Evolutionary conservation across 2,329 filamentous ascomycete species (phyloP).

Genomic region (Xylariaceae sp.): DNA sequence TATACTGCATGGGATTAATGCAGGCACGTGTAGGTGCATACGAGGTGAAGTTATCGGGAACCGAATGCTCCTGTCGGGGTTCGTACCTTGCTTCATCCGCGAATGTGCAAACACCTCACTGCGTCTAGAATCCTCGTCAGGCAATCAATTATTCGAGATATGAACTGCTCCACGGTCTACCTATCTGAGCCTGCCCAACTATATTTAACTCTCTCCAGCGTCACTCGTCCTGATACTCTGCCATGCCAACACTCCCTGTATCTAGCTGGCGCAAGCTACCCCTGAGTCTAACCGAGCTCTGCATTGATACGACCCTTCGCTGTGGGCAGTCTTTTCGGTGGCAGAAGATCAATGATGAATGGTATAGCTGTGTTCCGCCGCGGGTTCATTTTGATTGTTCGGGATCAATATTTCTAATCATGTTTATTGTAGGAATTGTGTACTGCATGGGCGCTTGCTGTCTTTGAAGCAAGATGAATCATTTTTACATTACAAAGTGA

Average conservation of each 20-base stretch:
- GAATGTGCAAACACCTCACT: too few species aligned
- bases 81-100: too few species aligned
- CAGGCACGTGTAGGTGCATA: too few species aligned
- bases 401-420: not conserved
- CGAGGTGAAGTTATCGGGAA: too few species aligned
- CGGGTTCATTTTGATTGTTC: not conserved
- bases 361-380: slow-evolving; percentile 46
- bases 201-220: not conserved
- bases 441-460: slow-evolving; percentile 78
- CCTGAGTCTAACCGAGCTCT: slow-evolving; percentile 76
- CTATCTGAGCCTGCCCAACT: not conserved
- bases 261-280: slow-evolving; percentile 85
- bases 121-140: too few species aligned
- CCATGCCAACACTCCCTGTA: slow-evolving; percentile 45
- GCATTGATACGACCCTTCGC: slow-evolving; percentile 87
- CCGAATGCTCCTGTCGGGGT: too few species aligned
- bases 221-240: not conserved
- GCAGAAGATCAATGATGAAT: slow-evolving; percentile 80
- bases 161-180: not conserved
- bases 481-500: slow-evolving; percentile 74
- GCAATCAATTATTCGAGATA: too few species aligned
- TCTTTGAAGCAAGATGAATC: slow-evolving; percentile 77
- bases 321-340: slow-evolving; percentile 97
- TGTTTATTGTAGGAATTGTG: slow-evolving; percentile 59
- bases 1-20: too few species aligned